These are phyloP conservation scores for Sonneratia caseolaris DNA, from an alignment of 345 rosid species.

Conservation along the genomic window DNA sequence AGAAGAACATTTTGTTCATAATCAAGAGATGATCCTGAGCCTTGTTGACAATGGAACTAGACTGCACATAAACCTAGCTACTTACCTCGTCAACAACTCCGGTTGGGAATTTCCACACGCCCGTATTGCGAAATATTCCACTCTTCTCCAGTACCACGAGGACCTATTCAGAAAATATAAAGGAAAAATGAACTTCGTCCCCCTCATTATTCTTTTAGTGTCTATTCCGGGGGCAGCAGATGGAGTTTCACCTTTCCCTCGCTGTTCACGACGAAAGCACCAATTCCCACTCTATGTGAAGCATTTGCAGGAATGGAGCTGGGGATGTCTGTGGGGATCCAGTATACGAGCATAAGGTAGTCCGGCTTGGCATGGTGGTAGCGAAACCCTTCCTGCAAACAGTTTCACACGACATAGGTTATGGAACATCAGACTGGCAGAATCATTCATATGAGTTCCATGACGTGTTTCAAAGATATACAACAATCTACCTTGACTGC, in stretches of 20 bases:
- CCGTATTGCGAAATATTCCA: constrained; percentile 44
- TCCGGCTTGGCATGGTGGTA: constrained; percentile 27
- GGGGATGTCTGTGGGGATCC: constrained; percentile 34
- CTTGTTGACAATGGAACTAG: not conserved
- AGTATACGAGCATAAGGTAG: constrained; percentile 62
- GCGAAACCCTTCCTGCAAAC: constrained; percentile 18
- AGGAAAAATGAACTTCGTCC: not conserved
- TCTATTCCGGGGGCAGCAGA: not conserved
- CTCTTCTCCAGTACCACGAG: constrained; percentile 67
- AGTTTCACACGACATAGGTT: not conserved
- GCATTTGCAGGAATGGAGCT: constrained; percentile 58
- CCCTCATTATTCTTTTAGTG: not conserved
- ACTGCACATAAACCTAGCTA: not conserved
- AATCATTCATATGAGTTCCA: not conserved
- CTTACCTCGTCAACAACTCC: constrained; percentile 67
- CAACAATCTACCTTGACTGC: constrained; percentile 26
- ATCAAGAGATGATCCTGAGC: not conserved
- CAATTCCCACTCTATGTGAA: constrained; percentile 62
- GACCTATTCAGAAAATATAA: constrained; percentile 22
- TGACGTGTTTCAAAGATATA: not conserved
- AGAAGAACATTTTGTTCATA: not conserved
- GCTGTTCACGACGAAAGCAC: constrained; percentile 55
- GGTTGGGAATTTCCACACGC: constrained; percentile 78
- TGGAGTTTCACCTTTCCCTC: constrained; percentile 36
- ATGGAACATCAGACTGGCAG: too few relatives aligned